phyloP scores from a whole-genome alignment of 2,329 filamentous ascomycete genomes.

The Xylariaceae sp. region DNA sequence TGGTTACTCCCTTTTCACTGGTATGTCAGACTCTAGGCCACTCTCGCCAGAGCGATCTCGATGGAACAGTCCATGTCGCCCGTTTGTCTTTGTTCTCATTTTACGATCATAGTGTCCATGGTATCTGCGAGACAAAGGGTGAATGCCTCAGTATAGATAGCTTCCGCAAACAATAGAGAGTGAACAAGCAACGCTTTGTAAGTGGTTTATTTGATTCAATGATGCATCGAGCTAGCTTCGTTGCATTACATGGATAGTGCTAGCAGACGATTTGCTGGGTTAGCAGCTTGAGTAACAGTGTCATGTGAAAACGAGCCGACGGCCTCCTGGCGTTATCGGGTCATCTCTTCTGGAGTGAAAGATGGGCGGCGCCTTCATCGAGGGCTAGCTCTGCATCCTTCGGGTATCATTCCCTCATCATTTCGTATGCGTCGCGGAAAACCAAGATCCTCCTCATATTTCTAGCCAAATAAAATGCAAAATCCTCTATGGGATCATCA shows the following conservation, averaged over 20 bases:
- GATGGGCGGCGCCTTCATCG: background rate
- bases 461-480: slow-evolving; percentile 14
- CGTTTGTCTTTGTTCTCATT: slow-evolving; percentile 31
- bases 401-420: slow-evolving; percentile 22
- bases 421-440: slow-evolving; percentile 18
- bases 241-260: slow-evolving; percentile 7
- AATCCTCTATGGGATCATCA: slow-evolving; percentile 23
- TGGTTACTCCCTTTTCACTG: background rate
- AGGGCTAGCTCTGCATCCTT: slow-evolving; percentile 1
- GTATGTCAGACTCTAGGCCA: background rate
- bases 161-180: slow-evolving; percentile 41
- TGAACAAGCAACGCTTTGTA: slow-evolving; percentile 31
- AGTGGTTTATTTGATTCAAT: slow-evolving; percentile 24
- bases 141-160: slow-evolving; percentile 9
- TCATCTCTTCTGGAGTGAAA: slow-evolving; percentile 5
- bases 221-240: slow-evolving; percentile 31
- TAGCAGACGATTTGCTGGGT: background rate
- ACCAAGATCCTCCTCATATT: slow-evolving; percentile 6
- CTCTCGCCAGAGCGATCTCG: background rate
- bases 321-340: background rate
- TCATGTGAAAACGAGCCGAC: background rate
- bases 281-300: slow-evolving; percentile 6
- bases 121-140: slow-evolving; percentile 35
- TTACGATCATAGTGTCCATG: slow-evolving; percentile 17
- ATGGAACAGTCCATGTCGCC: background rate